These are phyloP conservation scores for Leccinum pellstonianum DNA, from an alignment of 768 basidiomycete species.

Conservation along the genomic window DNA sequence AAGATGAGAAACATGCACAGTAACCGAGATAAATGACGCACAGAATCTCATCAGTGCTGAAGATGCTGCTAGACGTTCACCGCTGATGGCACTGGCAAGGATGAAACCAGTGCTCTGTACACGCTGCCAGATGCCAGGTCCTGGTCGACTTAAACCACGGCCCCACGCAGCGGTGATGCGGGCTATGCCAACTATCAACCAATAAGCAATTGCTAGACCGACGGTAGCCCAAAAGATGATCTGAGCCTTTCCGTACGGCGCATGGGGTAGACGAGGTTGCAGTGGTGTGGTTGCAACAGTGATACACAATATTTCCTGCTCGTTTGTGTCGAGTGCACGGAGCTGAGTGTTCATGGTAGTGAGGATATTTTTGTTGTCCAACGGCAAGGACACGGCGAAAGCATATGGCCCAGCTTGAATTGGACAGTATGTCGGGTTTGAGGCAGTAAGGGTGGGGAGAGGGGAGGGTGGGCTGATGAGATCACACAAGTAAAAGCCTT, in stretches of 20 bases:
- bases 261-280: conserved; percentile 49
- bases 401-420: conserved; percentile 77
- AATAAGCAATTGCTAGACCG: conserved; percentile 74
- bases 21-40: conserved; percentile 39
- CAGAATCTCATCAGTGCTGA: conserved; percentile 89
- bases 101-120: conserved; percentile 86
- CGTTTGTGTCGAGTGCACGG: conserved; percentile 84
- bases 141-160: conserved; percentile 57
- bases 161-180: conserved; percentile 85
- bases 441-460: conserved; percentile 43
- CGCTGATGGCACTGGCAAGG: conserved; percentile 89
- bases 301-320: conserved; percentile 79
- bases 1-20: conserved; percentile 15
- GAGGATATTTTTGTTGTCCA: conserved; percentile 63
- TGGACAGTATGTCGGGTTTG: conserved; percentile 64
- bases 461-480: conserved; percentile 78
- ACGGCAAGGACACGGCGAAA: conserved; percentile 71
- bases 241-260: conserved; percentile 63
- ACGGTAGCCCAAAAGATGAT: conserved; percentile 76
- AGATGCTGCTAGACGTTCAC: conserved; percentile 80
- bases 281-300: conserved; percentile 78
- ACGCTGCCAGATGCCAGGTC: conserved; percentile 63
- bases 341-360: conserved; percentile 84
- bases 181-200: conserved; percentile 76
- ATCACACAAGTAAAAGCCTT: conserved; percentile 73